Evolutionary conservation across 2,329 filamentous ascomycete species (phyloP), one percentile per base, ranked within the genome.

Genomic region (Geosmithia flava): DNA sequence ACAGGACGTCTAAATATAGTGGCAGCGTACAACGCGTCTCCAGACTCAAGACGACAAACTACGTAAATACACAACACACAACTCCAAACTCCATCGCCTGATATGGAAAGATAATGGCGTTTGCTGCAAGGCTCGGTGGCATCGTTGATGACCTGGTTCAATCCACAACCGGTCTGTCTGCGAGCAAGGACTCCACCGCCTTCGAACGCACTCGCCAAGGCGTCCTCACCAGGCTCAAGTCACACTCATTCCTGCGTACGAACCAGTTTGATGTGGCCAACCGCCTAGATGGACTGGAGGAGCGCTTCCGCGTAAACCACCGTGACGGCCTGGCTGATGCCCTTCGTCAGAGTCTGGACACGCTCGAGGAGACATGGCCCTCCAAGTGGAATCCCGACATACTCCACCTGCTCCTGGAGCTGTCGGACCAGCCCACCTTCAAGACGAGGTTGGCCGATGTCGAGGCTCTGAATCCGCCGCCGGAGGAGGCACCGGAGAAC

Each of bases 261-360:
- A 87, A 91, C 57, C 84, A 87, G 54, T 90, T 90, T 58, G 80
- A 85, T 43, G 77, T 90, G 19, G 68, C 75, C 40, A 74, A 74
- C 39, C 74, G 73, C 37, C 70, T 91, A 2, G 70, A 79, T 45
- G 86, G 86, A 1, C 70, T 96, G 2, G 83, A 90, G 54, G 93
- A 97, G 67, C 89, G 91, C 56, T 93, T 96, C 56, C 77, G 81
- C 30, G 75, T 97, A 48, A 74, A 87, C 45, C 83, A 85, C 58
- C 80, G 86, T 52, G 90, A 96, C 56, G 80, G 79, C 40, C 68
- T 96, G 23, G 87, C 88, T 13, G 81, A 90, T 49, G 80, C 83
- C 50, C 65, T 96, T 41, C 68, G 72, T 7, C 59, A 68, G 47
- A 52, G 85, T 15, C 46, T 50, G 19, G 42, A 50, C n/a, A 30